A percentile compares a stretch with the other conserved stretches of the same genome.
Evolutionary conservation across 331 rosid species (phyloP).

Genomic region (Rhamnella rubrinervis): DNA sequence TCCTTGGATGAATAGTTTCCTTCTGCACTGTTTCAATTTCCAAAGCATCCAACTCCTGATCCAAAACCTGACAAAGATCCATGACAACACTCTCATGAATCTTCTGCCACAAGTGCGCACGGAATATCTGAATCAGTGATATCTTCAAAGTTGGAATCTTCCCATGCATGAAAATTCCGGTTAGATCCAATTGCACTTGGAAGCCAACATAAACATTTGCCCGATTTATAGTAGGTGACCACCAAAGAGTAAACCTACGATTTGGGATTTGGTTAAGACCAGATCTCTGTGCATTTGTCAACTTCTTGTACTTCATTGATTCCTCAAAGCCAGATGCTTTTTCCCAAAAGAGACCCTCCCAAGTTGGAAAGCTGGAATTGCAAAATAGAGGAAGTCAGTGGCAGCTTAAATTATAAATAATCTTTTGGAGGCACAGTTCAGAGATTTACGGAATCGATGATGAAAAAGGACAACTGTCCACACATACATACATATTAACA

Average conservation of each 20-base stretch:
- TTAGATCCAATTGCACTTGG: constrained; percentile 95
- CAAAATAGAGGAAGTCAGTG: constrained; percentile 18
- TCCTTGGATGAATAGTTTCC: constrained; percentile 97
- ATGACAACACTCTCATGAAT: constrained; percentile 99
- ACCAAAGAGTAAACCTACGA: constrained; percentile 98
- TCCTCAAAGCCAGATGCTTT: constrained; percentile 99
- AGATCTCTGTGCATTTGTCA: constrained; percentile 98
- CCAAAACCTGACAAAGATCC: constrained; percentile 99
- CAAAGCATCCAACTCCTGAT: constrained; percentile 96
- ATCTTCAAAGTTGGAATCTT: constrained; percentile 97
- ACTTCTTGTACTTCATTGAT: constrained; percentile 97
- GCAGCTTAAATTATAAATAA: neutral
- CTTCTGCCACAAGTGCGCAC: constrained; percentile 99
- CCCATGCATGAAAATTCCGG: constrained; percentile 99
- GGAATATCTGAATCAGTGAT: constrained; percentile 90
- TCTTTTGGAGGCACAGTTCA: neutral
- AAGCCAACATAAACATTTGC: constrained; percentile 99
- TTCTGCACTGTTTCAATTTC: constrained; percentile 98
- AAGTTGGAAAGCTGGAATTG: constrained; percentile 85
- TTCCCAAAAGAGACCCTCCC: constrained; percentile 99
- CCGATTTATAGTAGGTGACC: constrained; percentile 99
- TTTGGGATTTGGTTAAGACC: constrained; percentile 99
- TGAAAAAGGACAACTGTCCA: too few relatives aligned
- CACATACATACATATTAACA: too few relatives aligned
- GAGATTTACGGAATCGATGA: too few relatives aligned